phyloP scores from a whole-genome alignment of 768 basidiomycete genomes.

The Kondoa malvinella region DNA sequence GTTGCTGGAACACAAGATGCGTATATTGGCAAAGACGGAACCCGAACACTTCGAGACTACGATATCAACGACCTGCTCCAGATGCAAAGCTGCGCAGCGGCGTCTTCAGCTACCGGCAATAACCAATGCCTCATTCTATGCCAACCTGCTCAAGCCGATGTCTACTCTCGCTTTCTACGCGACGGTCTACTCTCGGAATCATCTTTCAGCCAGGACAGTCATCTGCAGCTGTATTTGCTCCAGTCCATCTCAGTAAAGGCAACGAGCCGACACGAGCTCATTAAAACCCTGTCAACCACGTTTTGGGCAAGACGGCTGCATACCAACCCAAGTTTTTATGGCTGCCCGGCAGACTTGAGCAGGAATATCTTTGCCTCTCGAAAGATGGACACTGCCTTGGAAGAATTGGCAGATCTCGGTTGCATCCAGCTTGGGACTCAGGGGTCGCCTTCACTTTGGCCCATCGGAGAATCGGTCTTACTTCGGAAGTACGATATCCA shows the following conservation, averaged over 20 bases:
- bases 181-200: slow-evolving; percentile 87
- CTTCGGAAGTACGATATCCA: background rate
- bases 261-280: background rate
- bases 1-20: slow-evolving; percentile 86
- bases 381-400: background rate
- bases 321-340: background rate
- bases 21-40: slow-evolving; percentile 12
- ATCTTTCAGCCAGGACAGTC: slow-evolving; percentile 13
- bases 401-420: background rate
- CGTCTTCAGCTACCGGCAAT: slow-evolving; percentile 10
- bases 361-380: background rate
- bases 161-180: slow-evolving; percentile 63
- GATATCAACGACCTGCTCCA: slow-evolving; percentile 59
- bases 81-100: slow-evolving; percentile 77
- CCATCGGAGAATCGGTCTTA: background rate
- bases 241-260: background rate
- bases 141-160: slow-evolving; percentile 66
- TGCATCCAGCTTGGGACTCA: background rate
- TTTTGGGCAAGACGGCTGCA: slow-evolving; percentile 1
- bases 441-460: background rate
- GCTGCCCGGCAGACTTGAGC: background rate
- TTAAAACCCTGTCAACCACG: background rate
- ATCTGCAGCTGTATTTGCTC: background rate
- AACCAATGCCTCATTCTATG: slow-evolving; percentile 71
- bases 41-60: slow-evolving; percentile 52